Evolutionary conservation across 495 filamentous ascomycete genomes (phyloP).

Genomic region (Tetracladium marchalianum): DNA sequence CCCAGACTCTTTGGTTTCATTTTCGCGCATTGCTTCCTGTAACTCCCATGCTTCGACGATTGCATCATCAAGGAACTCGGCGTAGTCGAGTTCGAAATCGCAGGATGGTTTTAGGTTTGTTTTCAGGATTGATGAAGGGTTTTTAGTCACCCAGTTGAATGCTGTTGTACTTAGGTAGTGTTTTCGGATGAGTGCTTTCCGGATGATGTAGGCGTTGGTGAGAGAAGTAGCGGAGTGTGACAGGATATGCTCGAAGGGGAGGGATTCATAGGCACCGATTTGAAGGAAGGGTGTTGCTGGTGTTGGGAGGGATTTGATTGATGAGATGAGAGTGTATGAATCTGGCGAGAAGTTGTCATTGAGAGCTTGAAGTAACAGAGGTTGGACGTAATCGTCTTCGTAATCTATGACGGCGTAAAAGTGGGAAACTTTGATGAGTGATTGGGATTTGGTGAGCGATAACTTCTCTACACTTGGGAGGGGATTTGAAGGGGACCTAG

Average conservation of each 20-base stretch:
- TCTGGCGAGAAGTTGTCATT: conserved; percentile 43
- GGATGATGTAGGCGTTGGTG: conserved; percentile 80
- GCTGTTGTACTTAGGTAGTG: conserved; percentile 81
- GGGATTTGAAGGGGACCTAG: conserved; percentile 7
- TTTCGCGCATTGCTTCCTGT: conserved; percentile 60
- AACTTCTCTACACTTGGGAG: conserved; percentile 9
- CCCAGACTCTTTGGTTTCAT: conserved; percentile 31
- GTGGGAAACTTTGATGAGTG: conserved; percentile 11
- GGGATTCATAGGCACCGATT: conserved; percentile 74
- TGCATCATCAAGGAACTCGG: conserved; percentile 92
- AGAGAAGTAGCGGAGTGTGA: conserved; percentile 48
- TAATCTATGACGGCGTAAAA: conserved; percentile 74
- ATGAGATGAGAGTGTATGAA: conserved; percentile 33
- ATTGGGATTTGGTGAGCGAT: conserved; percentile 2
- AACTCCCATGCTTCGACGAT: conserved; percentile 83
- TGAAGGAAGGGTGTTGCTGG: conserved; percentile 52
- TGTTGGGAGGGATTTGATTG: conserved; percentile 30
- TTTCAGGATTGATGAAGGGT: conserved; percentile 58
- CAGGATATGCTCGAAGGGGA: conserved; percentile 70
- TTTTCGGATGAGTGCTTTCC: conserved; percentile 95
- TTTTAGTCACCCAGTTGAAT: conserved; percentile 68
- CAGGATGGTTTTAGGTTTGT: conserved; percentile 63
- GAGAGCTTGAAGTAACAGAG: conserved; percentile 66
- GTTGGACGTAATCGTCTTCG: conserved; percentile 77
- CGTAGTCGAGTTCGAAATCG: conserved; percentile 89